Conservation (phyloP, 83 land plant genomes). For the Picea engelmannii region DNA sequence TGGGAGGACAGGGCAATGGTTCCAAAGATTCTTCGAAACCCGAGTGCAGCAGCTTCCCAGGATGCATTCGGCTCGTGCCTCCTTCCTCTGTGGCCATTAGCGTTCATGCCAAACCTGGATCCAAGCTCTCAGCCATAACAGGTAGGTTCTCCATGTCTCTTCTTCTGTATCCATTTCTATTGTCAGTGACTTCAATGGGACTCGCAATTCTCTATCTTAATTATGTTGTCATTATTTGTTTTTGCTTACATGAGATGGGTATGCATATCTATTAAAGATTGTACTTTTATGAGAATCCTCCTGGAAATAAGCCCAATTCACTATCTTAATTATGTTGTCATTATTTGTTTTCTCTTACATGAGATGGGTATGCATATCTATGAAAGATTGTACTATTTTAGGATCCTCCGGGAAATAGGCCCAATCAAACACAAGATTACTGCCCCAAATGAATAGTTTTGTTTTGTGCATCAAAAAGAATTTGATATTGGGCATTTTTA, state of each 20-base stretch:
- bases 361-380: too few relatives aligned
- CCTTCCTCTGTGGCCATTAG: conserved; percentile 75
- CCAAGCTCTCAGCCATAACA: conserved; percentile 78
- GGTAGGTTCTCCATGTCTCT: conserved; percentile 31
- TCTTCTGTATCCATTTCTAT: not conserved
- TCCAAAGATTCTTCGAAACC: not conserved
- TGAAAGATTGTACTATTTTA: too few relatives aligned
- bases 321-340: not conserved
- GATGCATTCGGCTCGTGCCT: conserved; percentile 49
- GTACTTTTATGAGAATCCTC: too few relatives aligned
- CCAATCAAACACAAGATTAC: too few relatives aligned
- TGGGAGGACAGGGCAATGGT: not conserved
- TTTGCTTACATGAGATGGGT: not conserved
- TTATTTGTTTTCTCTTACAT: not conserved
- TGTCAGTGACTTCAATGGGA: not conserved
- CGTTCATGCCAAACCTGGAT: conserved; percentile 90
- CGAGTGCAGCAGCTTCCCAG: conserved; percentile 23
- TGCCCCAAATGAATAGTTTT: too few relatives aligned
- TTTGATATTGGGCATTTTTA: too few relatives aligned
- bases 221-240: not conserved
- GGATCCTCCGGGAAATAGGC: too few relatives aligned
- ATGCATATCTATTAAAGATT: too few relatives aligned
- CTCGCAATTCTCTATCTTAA: not conserved
- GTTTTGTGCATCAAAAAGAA: too few relatives aligned
- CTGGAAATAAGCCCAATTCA: not conserved